Evolutionary conservation across 441 rosid species (phyloP).

Genomic region (Brassica hybrid): DNA sequence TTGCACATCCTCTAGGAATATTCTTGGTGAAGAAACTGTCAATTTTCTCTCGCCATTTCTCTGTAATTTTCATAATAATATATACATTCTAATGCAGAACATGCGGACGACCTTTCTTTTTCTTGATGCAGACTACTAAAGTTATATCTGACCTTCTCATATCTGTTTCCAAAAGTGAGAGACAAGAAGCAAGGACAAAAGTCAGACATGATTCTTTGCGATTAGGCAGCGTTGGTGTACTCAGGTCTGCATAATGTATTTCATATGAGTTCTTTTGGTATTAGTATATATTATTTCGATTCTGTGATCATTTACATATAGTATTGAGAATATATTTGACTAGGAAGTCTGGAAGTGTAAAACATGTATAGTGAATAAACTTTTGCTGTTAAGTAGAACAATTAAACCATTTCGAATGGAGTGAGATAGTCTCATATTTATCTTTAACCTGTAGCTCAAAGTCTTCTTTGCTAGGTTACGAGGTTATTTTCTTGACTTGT

Average conservation of each 20-base stretch:
- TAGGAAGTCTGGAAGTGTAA: constrained; percentile 3
- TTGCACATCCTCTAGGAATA: constrained; percentile 17
- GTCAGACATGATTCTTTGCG: constrained; percentile 95
- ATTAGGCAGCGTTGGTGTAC: constrained; percentile 95
- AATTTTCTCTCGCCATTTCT: constrained; percentile 7
- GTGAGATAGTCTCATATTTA: not conserved
- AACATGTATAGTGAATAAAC: not conserved
- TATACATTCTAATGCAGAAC: constrained; percentile 19
- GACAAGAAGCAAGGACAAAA: constrained; percentile 97
- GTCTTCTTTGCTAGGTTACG: constrained; percentile 17
- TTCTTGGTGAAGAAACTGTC: constrained; percentile 17
- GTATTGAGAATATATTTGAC: constrained; percentile 11
- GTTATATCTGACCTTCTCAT: constrained; percentile 92
- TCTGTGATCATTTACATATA: constrained; percentile 17
- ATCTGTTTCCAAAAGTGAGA: constrained; percentile 95
- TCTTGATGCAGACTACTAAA: constrained; percentile 77
- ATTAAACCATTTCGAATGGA: not conserved
- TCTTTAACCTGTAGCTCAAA: not conserved
- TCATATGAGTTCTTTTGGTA: constrained; percentile 10
- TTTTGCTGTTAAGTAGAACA: not conserved
- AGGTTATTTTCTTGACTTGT: constrained; percentile 7
- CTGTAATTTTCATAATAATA: constrained; percentile 4
- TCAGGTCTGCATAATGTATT: constrained; percentile 59
- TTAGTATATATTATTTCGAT: constrained; percentile 7
- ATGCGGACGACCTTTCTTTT: constrained; percentile 23